These are phyloP conservation scores for Rutstroemia sp. DNA, from an alignment of 2,329 filamentous ascomycete species.

Conservation along the genomic window DNA sequence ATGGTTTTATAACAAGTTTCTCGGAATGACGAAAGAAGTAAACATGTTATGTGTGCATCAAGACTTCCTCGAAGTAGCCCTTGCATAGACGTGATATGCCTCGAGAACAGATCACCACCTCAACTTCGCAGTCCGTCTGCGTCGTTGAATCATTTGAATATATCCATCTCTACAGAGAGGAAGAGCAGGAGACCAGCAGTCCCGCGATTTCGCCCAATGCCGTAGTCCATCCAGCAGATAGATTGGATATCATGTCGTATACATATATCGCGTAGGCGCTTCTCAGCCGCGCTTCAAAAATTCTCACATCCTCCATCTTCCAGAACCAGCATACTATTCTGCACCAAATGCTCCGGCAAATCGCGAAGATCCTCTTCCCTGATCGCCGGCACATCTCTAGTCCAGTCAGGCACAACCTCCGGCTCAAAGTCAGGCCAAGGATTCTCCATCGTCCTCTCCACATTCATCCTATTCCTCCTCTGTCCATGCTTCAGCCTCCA, in stretches of 20 bases:
- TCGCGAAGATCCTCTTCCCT: neutral
- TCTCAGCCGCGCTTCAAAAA: constrained; percentile 2
- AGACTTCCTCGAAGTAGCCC: no score
- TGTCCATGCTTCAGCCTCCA: constrained; percentile 22
- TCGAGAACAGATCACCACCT: no score
- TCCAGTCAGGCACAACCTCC: constrained; percentile 6
- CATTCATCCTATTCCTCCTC: constrained; percentile 15
- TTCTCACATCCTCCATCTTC: constrained; percentile 7
- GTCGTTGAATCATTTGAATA: no score
- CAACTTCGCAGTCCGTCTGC: no score
- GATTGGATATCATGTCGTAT: constrained; percentile 1
- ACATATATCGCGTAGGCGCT: constrained; percentile 5
- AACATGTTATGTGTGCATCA: no score
- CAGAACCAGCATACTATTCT: constrained; percentile 4
- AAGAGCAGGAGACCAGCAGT: no score
- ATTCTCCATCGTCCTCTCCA: constrained; percentile 6
- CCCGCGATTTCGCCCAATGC: no score
- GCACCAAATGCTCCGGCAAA: neutral
- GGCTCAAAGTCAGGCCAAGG: neutral
- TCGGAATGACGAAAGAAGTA: no score
- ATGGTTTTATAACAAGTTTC: no score
- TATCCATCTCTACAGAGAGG: no score
- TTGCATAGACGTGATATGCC: no score
- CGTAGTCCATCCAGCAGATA: no score
- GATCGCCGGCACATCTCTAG: constrained; percentile 2